These are phyloP conservation scores for Penicillium sp. DNA, from an alignment of 2,329 filamentous ascomycete genomes.

Conservation along the genomic window DNA sequence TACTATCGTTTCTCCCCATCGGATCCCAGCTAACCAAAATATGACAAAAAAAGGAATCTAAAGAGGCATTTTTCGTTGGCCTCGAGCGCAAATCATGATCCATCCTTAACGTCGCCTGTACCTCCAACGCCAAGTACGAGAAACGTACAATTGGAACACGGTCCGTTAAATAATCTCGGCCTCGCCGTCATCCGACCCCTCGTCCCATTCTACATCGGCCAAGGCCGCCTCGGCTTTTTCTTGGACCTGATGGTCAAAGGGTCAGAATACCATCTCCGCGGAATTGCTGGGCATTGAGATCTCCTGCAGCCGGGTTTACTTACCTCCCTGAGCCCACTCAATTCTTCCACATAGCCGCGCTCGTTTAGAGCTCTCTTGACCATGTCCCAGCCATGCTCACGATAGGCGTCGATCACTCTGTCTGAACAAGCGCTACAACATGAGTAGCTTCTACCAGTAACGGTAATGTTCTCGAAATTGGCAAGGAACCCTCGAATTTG, in stretches of 20 bases:
- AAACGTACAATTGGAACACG: not conserved
- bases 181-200: slow-evolving; percentile 36
- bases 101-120: not conserved
- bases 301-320: slow-evolving; percentile 1
- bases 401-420: slow-evolving; percentile 49
- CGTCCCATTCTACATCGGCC: slow-evolving; percentile 42
- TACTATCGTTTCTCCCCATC: not conserved
- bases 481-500: slow-evolving; percentile 59
- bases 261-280: slow-evolving; percentile 12
- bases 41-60: slow-evolving; percentile 58
- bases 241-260: slow-evolving; percentile 34
- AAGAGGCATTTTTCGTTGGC: slow-evolving; percentile 80
- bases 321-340: slow-evolving; percentile 56
- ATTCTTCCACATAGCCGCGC: slow-evolving; percentile 57
- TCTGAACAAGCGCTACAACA: slow-evolving; percentile 59
- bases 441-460: slow-evolving; percentile 54
- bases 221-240: slow-evolving; percentile 41
- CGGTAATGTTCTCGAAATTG: slow-evolving; percentile 53
- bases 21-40: slow-evolving; percentile 8
- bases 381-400: slow-evolving; percentile 54
- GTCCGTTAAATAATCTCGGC: slow-evolving; percentile 21
- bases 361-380: slow-evolving; percentile 55
- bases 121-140: not conserved
- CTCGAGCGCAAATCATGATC: slow-evolving; percentile 57
- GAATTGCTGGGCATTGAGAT: not conserved